Percentiles rank a stretch among this genome's conserved stretches.
These are phyloP conservation scores for Rhododendron ovatum DNA, from an alignment of 148 eudicot genomes.

Conservation along the genomic window DNA sequence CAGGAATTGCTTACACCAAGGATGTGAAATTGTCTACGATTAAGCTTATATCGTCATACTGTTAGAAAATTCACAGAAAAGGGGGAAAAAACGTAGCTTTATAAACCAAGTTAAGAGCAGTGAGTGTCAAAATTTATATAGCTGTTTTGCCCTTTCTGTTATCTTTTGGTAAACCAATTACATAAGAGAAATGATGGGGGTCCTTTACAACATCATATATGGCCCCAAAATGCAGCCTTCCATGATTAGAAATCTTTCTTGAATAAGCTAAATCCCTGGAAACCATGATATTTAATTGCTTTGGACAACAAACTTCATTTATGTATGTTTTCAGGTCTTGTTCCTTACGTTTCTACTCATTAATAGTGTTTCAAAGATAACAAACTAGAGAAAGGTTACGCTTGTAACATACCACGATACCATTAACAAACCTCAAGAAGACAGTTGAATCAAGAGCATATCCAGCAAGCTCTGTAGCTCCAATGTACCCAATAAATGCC, in stretches of 20 bases:
- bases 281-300: not conserved
- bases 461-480: conserved; percentile 43
- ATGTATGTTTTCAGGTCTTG: not conserved
- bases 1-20: not conserved
- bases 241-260: not conserved
- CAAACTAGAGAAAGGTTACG: not conserved
- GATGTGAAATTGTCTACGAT: not conserved
- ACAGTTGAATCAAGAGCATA: conserved; percentile 34
- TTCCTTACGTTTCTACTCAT: not conserved
- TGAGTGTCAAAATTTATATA: not conserved
- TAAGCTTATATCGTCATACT: not conserved
- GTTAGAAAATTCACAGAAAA: not conserved
- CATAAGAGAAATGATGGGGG: not conserved
- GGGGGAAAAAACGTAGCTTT: not conserved
- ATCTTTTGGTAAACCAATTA: not conserved
- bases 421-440: conserved; percentile 32
- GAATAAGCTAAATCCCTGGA: not conserved
- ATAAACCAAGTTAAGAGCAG: not conserved
- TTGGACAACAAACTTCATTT: not conserved
- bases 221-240: not conserved
- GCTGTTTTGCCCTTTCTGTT: not conserved
- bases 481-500: conserved; percentile 42
- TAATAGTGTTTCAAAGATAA: not conserved
- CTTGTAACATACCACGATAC: conserved; percentile 23
- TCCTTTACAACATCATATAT: too few species aligned